Conservation (phyloP, 2,329 filamentous ascomycete species). For the Trichoderma brevicompactum region DNA sequence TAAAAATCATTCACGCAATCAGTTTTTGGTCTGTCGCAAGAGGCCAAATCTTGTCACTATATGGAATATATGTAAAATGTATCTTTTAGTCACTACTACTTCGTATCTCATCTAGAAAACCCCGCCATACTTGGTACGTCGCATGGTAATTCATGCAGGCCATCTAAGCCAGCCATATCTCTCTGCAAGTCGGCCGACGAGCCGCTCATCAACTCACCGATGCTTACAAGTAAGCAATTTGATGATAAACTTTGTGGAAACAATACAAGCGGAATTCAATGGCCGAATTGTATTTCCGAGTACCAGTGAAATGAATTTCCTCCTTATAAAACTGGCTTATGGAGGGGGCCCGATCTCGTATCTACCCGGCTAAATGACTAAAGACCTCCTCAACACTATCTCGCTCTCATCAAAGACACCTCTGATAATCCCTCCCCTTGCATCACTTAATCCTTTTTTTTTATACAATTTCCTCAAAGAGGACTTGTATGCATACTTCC, state of each 20-base stretch:
- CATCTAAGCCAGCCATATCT: neutral
- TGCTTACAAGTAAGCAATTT: neutral
- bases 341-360: neutral
- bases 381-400: neutral
- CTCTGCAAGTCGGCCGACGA: conserved; percentile 18
- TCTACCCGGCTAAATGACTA: conserved; percentile 7
- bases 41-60: neutral
- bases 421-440: neutral
- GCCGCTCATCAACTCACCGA: neutral
- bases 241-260: neutral
- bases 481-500: neutral
- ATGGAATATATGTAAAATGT: too few relatives aligned
- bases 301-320: neutral
- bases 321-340: neutral
- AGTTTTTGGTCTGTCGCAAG: neutral
- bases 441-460: too few relatives aligned
- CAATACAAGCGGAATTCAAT: neutral
- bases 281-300: neutral
- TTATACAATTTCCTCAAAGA: neutral
- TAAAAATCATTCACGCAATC: too few relatives aligned
- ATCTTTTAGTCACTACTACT: too few relatives aligned
- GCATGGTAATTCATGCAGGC: neutral
- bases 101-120: neutral
- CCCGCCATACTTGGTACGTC: neutral
- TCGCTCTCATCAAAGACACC: neutral